phyloP scores from a whole-genome alignment of 2,329 filamentous ascomycete genomes.

The Pseudogymnoascus sp. region DNA sequence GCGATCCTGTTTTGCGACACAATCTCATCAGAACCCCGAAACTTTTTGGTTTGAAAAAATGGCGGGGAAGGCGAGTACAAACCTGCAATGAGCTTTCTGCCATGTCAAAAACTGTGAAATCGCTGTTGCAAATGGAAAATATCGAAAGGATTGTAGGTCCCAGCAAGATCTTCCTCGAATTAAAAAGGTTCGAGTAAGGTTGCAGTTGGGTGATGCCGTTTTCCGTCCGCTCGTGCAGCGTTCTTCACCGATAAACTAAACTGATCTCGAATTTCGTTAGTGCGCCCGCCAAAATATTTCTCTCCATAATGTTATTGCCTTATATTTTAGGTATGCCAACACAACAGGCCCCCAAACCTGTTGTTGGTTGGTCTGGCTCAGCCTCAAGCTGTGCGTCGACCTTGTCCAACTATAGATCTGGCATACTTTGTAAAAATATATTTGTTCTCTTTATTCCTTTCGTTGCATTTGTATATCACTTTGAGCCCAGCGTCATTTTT shows the following conservation, averaged over 20 bases:
- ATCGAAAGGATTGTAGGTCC: neutral
- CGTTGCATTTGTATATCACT: neutral
- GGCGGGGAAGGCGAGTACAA: conserved; percentile 19
- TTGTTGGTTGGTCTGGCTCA: neutral
- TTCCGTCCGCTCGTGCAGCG: conserved; percentile 1
- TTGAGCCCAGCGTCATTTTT: neutral
- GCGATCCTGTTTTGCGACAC: conserved; percentile 36
- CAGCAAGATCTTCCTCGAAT: neutral
- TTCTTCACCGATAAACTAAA: conserved; percentile 6
- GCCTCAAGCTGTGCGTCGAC: neutral
- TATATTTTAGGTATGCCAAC: neutral
- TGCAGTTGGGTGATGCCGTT: neutral
- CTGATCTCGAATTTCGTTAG: conserved; percentile 9
- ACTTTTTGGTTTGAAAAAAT: conserved; percentile 4
- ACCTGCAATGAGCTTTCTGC: conserved; percentile 28
- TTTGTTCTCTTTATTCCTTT: neutral
- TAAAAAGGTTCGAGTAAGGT: conserved; percentile 1
- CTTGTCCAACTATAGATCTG: neutral
- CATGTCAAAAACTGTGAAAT: conserved; percentile 18
- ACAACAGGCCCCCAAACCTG: neutral
- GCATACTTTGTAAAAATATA: neutral
- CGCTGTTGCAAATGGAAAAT: conserved; percentile 2
- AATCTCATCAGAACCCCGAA: conserved; percentile 8
- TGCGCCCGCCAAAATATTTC: conserved; percentile 2
- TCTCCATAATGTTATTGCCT: neutral